Evolutionary conservation across 2,329 filamentous ascomycete species (phyloP), one percentile per base, ranked within the genome.

Genomic region (Curvularia lunata): DNA sequence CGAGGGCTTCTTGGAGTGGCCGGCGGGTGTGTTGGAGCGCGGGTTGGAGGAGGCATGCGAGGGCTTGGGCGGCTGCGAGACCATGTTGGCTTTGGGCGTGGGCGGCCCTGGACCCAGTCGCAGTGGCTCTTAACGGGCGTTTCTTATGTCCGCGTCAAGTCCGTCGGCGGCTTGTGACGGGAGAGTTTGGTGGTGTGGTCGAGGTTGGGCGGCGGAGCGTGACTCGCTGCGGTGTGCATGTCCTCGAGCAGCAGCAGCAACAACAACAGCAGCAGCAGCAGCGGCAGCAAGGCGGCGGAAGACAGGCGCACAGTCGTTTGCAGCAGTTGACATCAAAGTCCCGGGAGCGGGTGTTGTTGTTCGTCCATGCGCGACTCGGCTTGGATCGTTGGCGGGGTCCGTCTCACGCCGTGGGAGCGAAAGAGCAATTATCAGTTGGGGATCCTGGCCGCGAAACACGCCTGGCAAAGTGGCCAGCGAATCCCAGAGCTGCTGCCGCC

Each of bases 1-100:
- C 53, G 70, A 67, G 1, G 56, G 27, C 59, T 72, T 74, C 62
- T 75, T 76, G 30, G 65, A 64, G 59, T 76, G 71, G 62, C 50
- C 50, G 8, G 57, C 62, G 30, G 71, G 63, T 16, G 67, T 67
- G 56, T 52, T 65, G 28, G 69, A 59, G 58, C 71, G 70, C 56
- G 70, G 70, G 54, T 67, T 69, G 50, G 72, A 66, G 55, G 58
- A 43, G 19, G 58, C 58, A 48, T 67, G 65, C 12, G 61, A 56
- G 41, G 62, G 49, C 47, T 68, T 69, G 41, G 64, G 55, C 32
- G 68, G 60, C 54, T 71, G 62, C 53, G 67, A 69, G 56, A 71
- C 69, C 69, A 72, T 72, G 18, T 27, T 60, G 45, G 41, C 47
- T 28, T 32, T 59, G 21, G 41, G 59, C 48, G n/a, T 47, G 42